A percentile compares a stretch with the other conserved stretches of the same genome.
Conservation (phyloP, 2,329 filamentous ascomycete genomes). For the Alternaria sp. region DNA sequence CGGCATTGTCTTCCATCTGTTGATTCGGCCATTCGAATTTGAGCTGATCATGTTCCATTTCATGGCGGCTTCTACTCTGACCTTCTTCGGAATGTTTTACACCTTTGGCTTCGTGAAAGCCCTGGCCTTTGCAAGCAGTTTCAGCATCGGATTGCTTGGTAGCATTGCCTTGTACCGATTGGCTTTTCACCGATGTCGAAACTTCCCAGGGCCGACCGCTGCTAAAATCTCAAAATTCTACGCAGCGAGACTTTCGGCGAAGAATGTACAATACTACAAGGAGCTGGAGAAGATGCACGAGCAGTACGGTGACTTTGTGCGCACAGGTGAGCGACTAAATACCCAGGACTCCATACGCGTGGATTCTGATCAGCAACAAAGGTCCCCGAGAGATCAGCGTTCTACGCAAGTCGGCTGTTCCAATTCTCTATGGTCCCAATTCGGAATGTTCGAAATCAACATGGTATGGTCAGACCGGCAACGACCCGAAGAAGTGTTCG, state of each 20-base stretch:
- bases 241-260: constrained; percentile 34
- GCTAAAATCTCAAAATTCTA: constrained; percentile 42
- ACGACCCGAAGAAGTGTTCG: constrained; percentile 30
- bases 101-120: constrained; percentile 18
- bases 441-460: constrained; percentile 37
- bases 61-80: constrained; percentile 21
- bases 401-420: constrained; percentile 29
- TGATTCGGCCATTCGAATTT: constrained; percentile 30
- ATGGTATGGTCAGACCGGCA: constrained; percentile 37
- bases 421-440: constrained; percentile 33
- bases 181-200: constrained; percentile 35
- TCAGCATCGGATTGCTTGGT: constrained; percentile 23
- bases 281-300: constrained; percentile 40
- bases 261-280: constrained; percentile 40
- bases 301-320: constrained; percentile 48
- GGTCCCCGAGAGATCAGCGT: constrained; percentile 38
- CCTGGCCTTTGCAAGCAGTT: constrained; percentile 11
- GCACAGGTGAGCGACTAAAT: constrained; percentile 35
- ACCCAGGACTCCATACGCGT: neutral
- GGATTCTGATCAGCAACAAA: constrained; percentile 9
- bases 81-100: constrained; percentile 24
- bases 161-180: constrained; percentile 40
- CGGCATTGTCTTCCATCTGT: constrained; percentile 32
- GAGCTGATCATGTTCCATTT: constrained; percentile 38
- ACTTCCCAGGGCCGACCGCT: constrained; percentile 34